These are phyloP conservation scores for Malus sylvestris DNA, from an alignment of 306 rosid genomes.

Conservation along the genomic window DNA sequence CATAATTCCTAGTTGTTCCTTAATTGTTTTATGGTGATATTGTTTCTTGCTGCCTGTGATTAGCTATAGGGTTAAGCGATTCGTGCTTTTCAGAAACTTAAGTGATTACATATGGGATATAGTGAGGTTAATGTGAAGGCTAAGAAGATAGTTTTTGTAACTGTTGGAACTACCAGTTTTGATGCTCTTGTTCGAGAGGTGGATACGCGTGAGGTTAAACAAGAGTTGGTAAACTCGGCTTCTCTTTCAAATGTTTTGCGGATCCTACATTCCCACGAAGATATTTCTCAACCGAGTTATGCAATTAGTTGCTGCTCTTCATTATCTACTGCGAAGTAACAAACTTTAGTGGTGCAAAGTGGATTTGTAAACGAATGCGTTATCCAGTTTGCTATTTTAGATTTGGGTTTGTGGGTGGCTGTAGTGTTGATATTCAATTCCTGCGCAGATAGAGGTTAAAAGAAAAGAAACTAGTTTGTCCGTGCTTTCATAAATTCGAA, in stretches of 20 bases:
- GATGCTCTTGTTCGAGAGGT: constrained; percentile 67
- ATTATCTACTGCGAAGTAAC: too few species aligned
- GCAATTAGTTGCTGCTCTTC: too few species aligned
- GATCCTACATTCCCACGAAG: constrained; percentile 63
- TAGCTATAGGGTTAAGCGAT: neutral
- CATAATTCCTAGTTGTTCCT: neutral
- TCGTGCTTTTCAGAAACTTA: neutral
- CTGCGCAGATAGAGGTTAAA: too few species aligned
- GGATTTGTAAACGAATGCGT: too few species aligned
- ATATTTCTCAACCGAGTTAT: too few species aligned
- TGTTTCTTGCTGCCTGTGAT: neutral
- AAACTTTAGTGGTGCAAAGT: too few species aligned
- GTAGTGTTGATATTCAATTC: too few species aligned
- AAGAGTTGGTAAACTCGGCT: constrained; percentile 62
- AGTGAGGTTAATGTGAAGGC: neutral
- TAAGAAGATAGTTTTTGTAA: constrained; percentile 54
- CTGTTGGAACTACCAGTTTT: constrained; percentile 78
- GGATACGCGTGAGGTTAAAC: constrained; percentile 39
- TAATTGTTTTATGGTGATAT: neutral
- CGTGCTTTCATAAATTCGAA: too few species aligned
- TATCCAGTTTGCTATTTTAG: too few species aligned
- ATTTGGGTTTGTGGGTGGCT: too few species aligned
- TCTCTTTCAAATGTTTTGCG: constrained; percentile 77
- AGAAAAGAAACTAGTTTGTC: too few species aligned
- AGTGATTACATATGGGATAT: neutral